Evolutionary conservation across 2,329 filamentous ascomycete genomes (phyloP).

Genomic region (Fonsecaea erecta): DNA sequence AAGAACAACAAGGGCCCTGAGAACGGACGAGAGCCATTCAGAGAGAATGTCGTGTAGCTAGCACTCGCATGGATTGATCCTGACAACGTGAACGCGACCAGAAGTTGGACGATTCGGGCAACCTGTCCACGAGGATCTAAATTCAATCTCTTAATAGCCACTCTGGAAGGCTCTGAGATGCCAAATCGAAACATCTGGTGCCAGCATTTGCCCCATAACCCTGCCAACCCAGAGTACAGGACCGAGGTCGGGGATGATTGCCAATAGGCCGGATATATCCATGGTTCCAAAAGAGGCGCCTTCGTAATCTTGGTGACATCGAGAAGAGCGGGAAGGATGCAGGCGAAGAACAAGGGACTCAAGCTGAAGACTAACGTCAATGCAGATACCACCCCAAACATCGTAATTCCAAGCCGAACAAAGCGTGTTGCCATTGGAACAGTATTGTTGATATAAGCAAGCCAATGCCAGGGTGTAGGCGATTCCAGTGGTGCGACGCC

Average conservation of each 20-base stretch:
- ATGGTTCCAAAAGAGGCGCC: conserved; percentile 64
- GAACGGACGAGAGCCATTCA: conserved; percentile 58
- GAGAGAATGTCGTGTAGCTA: conserved; percentile 67
- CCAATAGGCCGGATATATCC: conserved; percentile 66
- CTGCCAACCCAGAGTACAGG: conserved; percentile 70
- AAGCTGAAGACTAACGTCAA: conserved; percentile 66
- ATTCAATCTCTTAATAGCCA: conserved; percentile 27
- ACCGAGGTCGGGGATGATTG: conserved; percentile 50
- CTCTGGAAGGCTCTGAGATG: conserved; percentile 43
- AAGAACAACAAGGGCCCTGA: conserved; percentile 69
- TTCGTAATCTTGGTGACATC: conserved; percentile 52
- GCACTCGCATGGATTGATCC: conserved; percentile 73
- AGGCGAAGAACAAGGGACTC: conserved; percentile 64
- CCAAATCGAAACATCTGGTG: conserved; percentile 84
- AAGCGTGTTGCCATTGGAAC: conserved; percentile 47
- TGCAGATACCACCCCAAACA: conserved; percentile 62
- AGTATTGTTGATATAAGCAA: conserved; percentile 21
- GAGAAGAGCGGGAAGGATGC: conserved; percentile 57
- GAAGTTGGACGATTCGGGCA: conserved; percentile 49
- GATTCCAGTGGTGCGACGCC: conserved; percentile 56
- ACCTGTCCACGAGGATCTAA: conserved; percentile 24
- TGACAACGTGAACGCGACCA: conserved; percentile 67
- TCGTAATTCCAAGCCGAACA: conserved; percentile 62
- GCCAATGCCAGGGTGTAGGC: conserved; percentile 44
- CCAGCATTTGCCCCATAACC: conserved; percentile 87